phyloP scores from a whole-genome alignment of 129 eudicot species.

The Mikania micrantha region DNA sequence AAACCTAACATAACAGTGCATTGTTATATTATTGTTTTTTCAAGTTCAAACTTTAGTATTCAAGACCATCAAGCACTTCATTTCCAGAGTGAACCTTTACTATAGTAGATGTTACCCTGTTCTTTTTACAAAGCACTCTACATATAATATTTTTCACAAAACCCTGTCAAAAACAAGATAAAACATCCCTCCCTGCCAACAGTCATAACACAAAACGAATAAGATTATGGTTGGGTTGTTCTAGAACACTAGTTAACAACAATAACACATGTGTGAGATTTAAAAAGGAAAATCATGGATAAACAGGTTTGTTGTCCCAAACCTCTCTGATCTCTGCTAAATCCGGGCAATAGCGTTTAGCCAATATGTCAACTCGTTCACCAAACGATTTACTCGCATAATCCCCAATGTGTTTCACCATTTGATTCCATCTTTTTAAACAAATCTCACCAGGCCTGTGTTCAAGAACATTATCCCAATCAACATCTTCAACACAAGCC shows the following conservation, averaged over 20 bases:
- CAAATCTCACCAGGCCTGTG: slow-evolving; percentile 15
- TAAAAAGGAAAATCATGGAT: neutral
- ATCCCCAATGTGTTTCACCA: slow-evolving; percentile 6
- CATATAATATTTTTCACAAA: too few species aligned
- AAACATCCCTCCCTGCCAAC: neutral
- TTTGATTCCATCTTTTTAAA: slow-evolving; percentile 11
- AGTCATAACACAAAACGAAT: neutral
- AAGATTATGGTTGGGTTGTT: too few species aligned
- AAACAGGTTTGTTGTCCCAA: slow-evolving; percentile 10
- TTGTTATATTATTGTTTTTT: too few species aligned
- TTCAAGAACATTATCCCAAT: slow-evolving; percentile 13
- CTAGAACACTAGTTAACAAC: neutral
- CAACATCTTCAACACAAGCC: slow-evolving; percentile 11
- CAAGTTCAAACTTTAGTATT: too few species aligned
- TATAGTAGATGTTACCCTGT: too few species aligned
- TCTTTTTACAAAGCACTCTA: too few species aligned
- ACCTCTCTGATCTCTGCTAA: slow-evolving; percentile 5
- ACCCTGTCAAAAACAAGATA: too few species aligned
- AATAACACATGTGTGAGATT: neutral
- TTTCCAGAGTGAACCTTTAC: too few species aligned
- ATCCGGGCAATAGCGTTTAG: slow-evolving; percentile 12
- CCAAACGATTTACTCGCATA: neutral
- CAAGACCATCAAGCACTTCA: too few species aligned
- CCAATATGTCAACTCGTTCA: slow-evolving; percentile 13
- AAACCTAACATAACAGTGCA: too few species aligned